Base-by-base conservation (phyloP, 495 filamentous ascomycete species). In the Bacidia gigantensis region DNA sequence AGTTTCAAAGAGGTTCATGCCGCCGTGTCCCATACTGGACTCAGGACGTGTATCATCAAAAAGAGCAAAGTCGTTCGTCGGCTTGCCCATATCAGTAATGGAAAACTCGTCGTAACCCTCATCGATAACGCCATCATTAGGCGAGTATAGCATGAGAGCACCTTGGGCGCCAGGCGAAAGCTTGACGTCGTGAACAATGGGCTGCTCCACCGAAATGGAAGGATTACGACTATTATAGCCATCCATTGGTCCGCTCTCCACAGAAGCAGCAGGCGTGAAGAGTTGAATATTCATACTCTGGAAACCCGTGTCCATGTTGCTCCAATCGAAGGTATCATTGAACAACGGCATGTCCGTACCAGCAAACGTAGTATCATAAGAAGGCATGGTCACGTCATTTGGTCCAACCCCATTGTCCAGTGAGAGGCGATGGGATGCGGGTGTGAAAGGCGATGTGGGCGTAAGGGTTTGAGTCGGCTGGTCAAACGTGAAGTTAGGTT, bases 141-240 rank as follows among this genome's bases (percentile, higher is more conserved):
- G 81, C 0, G 80, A 81, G 62, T 73, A 82, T 42, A 86, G 71
- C 72, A 82, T 78, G 11, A 75, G 60, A 46, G 81, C 78, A 18
- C 73, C 78, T 56, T 84, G 81, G 1, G 75, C 80, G 42, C 70
- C 66, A 29, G 79, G 77, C 11, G 80, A 83, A 51, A 86, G 72
- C 29, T 67, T 61, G 1, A 41, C 24, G 21, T 18, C 38, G 11
- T 52, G 26, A 35, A 26, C 40, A 49, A 46, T 24, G 35, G 54
- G 55, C 39, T 55, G 49, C 17, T 61, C 56, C 2, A 55, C 35
- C 17, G 57, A 61, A 25, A 64, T 59, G 44, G 58, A 62, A 24
- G 66, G 60, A 44, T 69, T 63, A 22, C 59, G 54, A 32, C 55
- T 51, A 25, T 50, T 22, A 38, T 61, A 65, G 26, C 52, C 44